phyloP scores from a whole-genome alignment of 2,329 filamentous ascomycete species.

The Cladosporium sp. region DNA sequence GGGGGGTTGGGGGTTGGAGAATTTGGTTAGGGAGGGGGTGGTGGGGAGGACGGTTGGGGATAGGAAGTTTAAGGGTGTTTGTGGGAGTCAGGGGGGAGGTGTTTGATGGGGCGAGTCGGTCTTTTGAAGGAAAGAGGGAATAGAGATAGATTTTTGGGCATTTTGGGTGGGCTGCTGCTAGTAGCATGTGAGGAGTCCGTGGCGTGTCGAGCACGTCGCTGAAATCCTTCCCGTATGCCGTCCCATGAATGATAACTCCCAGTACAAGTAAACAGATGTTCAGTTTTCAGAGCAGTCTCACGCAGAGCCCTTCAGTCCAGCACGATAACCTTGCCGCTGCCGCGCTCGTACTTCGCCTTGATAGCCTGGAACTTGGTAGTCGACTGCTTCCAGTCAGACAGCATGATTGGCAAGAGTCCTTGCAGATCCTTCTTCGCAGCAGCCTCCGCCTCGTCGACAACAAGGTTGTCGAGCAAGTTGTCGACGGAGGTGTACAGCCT shows the following conservation, averaged over 20 bases:
- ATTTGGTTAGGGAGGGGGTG: conserved; percentile 36
- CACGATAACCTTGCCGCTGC: too few species aligned
- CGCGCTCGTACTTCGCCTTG: background rate
- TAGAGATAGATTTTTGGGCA: too few species aligned
- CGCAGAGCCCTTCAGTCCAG: too few species aligned
- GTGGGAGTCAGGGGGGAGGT: background rate
- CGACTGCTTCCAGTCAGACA: background rate
- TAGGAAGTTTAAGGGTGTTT: conserved; percentile 25
- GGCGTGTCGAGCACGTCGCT: too few species aligned
- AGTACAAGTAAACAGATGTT: too few species aligned
- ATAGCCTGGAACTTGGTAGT: background rate
- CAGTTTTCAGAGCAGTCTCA: too few species aligned
- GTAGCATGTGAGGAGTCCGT: too few species aligned
- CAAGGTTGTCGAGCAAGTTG: background rate
- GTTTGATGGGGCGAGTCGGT: background rate
- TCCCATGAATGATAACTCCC: too few species aligned
- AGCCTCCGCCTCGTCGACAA: background rate
- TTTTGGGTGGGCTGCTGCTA: too few species aligned
- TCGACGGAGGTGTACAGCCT: background rate
- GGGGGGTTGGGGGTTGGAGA: conserved; percentile 40
- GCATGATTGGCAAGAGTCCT: background rate
- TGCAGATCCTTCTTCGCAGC: background rate
- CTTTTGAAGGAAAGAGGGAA: too few species aligned
- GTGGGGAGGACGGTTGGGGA: conserved; percentile 36
- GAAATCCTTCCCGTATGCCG: too few species aligned